Evolutionary conservation across 148 eudicot genomes (phyloP).

Genomic region (Amaranthus cruentus): DNA sequence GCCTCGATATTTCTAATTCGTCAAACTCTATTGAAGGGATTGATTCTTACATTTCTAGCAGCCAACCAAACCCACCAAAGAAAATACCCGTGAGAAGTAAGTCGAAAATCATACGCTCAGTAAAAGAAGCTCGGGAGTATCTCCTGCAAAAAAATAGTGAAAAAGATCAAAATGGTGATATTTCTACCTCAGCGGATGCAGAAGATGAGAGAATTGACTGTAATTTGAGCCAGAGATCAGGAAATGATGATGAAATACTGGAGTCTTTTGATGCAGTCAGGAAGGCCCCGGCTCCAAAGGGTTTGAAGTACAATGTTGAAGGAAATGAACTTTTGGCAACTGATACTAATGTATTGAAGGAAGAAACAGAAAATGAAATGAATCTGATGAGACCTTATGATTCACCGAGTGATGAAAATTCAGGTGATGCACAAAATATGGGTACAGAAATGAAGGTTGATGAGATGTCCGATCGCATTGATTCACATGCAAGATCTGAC

Average conservation of each 20-base stretch:
- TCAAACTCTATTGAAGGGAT: slow-evolving; percentile 15
- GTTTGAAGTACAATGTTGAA: slow-evolving; percentile 2
- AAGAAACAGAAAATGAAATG: slow-evolving; percentile 11
- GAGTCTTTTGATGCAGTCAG: slow-evolving; percentile 21
- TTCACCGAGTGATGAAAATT: not conserved
- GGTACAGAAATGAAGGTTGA: not conserved
- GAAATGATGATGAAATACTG: slow-evolving; percentile 19
- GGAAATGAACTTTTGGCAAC: slow-evolving; percentile 11
- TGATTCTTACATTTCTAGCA: slow-evolving; percentile 18
- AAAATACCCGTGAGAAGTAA: slow-evolving; percentile 33
- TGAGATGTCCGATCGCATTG: slow-evolving; percentile 11
- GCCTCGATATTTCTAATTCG: slow-evolving; percentile 9
- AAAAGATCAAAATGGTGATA: slow-evolving; percentile 20
- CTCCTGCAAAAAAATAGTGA: slow-evolving; percentile 45
- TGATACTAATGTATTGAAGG: slow-evolving; percentile 13
- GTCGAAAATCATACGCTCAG: slow-evolving; percentile 63
- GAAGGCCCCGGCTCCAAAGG: slow-evolving; percentile 12
- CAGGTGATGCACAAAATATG: slow-evolving; percentile 7
- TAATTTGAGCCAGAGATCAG: slow-evolving; percentile 19
- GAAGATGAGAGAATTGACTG: slow-evolving; percentile 12
- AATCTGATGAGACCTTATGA: slow-evolving; percentile 8
- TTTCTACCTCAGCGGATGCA: slow-evolving; percentile 12
- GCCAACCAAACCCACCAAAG: slow-evolving; percentile 18
- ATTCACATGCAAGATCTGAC: slow-evolving; percentile 22
- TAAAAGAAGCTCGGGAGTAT: slow-evolving; percentile 79